Base-by-base conservation (phyloP, 305 asterid species). In the Euphrasia arctica region DNA sequence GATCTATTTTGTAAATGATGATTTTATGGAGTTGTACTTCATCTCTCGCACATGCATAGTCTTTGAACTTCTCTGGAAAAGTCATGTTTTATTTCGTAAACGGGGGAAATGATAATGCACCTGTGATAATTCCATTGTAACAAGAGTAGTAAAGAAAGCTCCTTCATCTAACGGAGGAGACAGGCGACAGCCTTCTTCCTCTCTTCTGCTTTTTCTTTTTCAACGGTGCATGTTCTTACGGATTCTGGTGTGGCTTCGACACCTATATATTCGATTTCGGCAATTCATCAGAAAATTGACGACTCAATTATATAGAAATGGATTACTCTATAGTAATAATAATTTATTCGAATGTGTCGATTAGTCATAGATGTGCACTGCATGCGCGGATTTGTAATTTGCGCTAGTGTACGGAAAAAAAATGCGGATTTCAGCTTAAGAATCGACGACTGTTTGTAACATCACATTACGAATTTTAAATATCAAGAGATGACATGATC, bases 101-200 rank as follows among this genome's bases (percentile, higher is more conserved):
- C 4, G 10, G 54, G 54, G 60, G 49, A 39, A 11, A 28, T 29
- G 56, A 67, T 65, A 58, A 67, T 10, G 48, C 78, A 89, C 98
- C 90, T 85, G 80, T 34, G 89, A 78, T 45, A 83, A 64, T 77
- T 89, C 97, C 78, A 89, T 76, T 43, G 85, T 72, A 57, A 79
- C 65, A 25, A 85, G 84, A 27, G 84, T 48, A 68, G 86, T 57
- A 62, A 85, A 67, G 65, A 89, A 85, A 39, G 85, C 94, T 43
- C 86, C 91, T 68, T 87, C 97, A 48, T 89, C 97, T 27, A 92
- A 72, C 7, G 98, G 98, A 28, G 98, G 98, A 71, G 96, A 89
- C 27, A 97, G 97, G 18, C 89, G 91, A 54, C 98, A 96, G 60
- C 51, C 72, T 8, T 67, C 90, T 47, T 85, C 97, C 56, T 89